These are phyloP conservation scores for Arthroderma sp. DNA, from an alignment of 2,329 filamentous ascomycete species.

Conservation along the genomic window DNA sequence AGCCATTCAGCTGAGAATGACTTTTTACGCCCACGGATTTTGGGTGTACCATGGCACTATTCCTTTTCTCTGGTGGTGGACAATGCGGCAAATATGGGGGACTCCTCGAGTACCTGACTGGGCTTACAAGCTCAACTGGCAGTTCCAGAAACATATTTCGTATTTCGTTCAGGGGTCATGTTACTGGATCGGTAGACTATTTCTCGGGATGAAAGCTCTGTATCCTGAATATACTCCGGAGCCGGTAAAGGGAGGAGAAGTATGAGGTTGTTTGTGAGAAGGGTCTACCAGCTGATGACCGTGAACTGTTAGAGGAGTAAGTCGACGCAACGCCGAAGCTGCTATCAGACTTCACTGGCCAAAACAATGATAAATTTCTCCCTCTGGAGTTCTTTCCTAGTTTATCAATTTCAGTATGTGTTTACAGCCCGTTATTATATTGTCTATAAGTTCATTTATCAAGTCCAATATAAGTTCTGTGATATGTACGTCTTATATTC, in stretches of 20 bases:
- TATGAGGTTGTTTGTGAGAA: no score
- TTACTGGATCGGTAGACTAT: conserved; percentile 1
- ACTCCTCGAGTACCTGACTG: not conserved
- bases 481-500: no score
- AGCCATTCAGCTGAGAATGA: conserved; percentile 1
- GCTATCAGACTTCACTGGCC: no score
- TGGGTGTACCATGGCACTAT: conserved; percentile 2
- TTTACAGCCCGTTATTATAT: no score
- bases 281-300: no score
- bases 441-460: no score
- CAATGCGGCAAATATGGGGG: conserved; percentile 1
- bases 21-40: conserved; percentile 1
- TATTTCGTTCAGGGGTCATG: conserved; percentile 1
- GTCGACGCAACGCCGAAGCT: no score
- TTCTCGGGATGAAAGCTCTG: conserved; percentile 1
- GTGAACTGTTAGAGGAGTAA: no score
- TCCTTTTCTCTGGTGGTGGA: conserved; percentile 2
- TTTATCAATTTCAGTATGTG: no score
- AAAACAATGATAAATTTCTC: no score
- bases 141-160: not conserved
- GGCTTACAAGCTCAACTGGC: not conserved
- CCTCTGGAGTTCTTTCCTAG: no score
- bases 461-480: no score
- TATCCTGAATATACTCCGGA: not conserved
- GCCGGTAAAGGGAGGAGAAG: not conserved